Conservation (phyloP, 2,329 filamentous ascomycete species). For the Pestalotiopsis sp. region DNA sequence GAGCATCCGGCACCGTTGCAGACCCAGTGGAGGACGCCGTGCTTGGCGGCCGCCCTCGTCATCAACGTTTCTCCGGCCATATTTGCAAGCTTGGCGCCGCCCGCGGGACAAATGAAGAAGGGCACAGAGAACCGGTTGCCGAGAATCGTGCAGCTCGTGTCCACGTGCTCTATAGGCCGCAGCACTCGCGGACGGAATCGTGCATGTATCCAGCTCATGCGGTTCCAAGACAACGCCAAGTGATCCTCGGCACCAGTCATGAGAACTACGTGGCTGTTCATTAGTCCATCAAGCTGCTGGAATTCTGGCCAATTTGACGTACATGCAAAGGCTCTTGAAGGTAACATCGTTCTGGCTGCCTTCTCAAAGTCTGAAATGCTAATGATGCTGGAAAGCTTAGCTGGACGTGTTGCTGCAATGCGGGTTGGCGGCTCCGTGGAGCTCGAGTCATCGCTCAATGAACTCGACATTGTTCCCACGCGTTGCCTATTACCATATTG, state of each 20-base stretch:
- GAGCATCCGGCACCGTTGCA: constrained; percentile 1
- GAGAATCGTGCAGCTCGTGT: constrained; percentile 2
- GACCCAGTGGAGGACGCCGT: not conserved
- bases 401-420: not conserved
- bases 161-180: not conserved
- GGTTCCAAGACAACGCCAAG: not conserved
- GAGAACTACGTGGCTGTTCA: not conserved
- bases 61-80: not conserved
- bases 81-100: constrained; percentile 1
- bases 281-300: not conserved
- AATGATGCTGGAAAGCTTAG: not conserved
- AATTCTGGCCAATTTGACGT: not conserved
- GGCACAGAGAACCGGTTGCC: not conserved
- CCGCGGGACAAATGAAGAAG: constrained; percentile 5
- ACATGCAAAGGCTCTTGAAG: not conserved
- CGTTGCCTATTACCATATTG: not conserved
- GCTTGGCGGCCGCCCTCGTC: not conserved
- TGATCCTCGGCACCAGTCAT: constrained; percentile 1
- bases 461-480: not conserved
- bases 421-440: not conserved
- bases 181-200: constrained; percentile 2
- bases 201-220: not conserved
- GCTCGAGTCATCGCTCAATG: not conserved
- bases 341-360: not conserved
- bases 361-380: constrained; percentile 2